These are phyloP conservation scores for Sporisorium reilianum DNA, from an alignment of 1,284 basidiomycete species.

Conservation along the genomic window DNA sequence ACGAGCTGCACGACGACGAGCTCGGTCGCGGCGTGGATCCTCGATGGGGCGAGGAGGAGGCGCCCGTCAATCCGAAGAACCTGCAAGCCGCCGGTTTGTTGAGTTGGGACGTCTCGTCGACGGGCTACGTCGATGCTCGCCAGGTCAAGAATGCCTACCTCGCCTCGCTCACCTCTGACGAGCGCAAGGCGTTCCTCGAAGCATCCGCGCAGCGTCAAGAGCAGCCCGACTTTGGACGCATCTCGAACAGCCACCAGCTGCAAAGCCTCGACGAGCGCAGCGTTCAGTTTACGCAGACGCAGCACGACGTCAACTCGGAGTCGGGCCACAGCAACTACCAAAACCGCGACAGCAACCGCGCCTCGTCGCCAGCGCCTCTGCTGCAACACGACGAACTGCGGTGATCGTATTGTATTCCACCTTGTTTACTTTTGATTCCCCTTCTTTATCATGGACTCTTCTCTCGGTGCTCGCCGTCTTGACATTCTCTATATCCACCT, in stretches of 20 bases:
- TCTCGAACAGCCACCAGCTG: conserved; percentile 7
- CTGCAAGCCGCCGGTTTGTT: conserved; percentile 30
- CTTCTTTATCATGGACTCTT: conserved; percentile 6
- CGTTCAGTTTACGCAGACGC: conserved; percentile 21
- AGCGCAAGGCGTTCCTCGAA: conserved; percentile 45
- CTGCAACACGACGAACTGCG: conserved; percentile 32
- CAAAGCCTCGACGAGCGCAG: conserved; percentile 26
- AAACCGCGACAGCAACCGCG: conserved; percentile 24
- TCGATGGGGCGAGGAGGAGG: conserved; percentile 46
- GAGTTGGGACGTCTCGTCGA: conserved; percentile 53
- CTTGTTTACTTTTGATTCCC: too few relatives aligned
- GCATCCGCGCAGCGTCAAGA: conserved; percentile 20
- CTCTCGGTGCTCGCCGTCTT: not conserved
- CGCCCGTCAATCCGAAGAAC: conserved; percentile 21
- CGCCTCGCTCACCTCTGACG: conserved; percentile 34
- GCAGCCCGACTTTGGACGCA: conserved; percentile 16
- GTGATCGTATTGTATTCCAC: conserved; percentile 4
- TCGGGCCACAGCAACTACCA: conserved; percentile 24
- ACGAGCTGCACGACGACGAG: conserved; percentile 50
- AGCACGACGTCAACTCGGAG: conserved; percentile 21
- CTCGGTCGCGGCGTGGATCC: conserved; percentile 32
- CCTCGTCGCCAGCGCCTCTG: conserved; percentile 30
- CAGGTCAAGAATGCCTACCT: conserved; percentile 55
- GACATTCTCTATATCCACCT: not conserved
- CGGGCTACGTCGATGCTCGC: conserved; percentile 51